Conservation (phyloP, 2,329 filamentous ascomycete species). For the Pseudohalonectria lignicola region DNA sequence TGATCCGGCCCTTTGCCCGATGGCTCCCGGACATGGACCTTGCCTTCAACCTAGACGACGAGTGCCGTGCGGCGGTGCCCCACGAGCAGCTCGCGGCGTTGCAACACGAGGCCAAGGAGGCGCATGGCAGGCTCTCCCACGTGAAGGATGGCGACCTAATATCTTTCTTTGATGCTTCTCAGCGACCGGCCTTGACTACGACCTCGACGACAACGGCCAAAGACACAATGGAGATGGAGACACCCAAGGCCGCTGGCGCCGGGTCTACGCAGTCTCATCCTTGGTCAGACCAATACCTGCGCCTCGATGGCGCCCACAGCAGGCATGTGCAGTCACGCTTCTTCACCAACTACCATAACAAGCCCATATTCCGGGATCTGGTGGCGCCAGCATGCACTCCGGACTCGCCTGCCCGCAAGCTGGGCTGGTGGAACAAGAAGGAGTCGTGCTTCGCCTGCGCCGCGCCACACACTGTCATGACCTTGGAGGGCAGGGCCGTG, state of each 20-base stretch:
- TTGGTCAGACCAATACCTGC: too few species aligned
- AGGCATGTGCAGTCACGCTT: too few species aligned
- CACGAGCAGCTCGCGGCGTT: slow-evolving; percentile 27
- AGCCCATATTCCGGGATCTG: slow-evolving; percentile 22
- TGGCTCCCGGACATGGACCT: slow-evolving; percentile 41
- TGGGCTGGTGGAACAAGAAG: slow-evolving; percentile 26
- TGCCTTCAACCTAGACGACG: slow-evolving; percentile 38
- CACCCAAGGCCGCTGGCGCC: too few species aligned
- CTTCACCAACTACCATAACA: slow-evolving; percentile 11
- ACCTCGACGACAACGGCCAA: slow-evolving; percentile 1
- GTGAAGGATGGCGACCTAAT: slow-evolving; percentile 6
- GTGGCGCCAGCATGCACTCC: slow-evolving; percentile 31
- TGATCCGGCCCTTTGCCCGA: slow-evolving; percentile 27
- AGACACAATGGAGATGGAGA: not conserved
- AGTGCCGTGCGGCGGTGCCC: slow-evolving; percentile 34
- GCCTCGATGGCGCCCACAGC: not conserved
- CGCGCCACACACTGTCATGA: slow-evolving; percentile 20
- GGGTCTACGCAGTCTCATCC: too few species aligned
- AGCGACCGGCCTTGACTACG: too few species aligned
- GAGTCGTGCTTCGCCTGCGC: slow-evolving; percentile 20
- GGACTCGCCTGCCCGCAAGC: slow-evolving; percentile 27
- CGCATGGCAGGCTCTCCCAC: slow-evolving; percentile 14
- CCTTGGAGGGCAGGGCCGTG: slow-evolving; percentile 23
- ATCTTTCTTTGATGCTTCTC: too few species aligned
- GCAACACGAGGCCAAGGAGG: slow-evolving; percentile 11